Evolutionary conservation across 2,329 filamentous ascomycete genomes (phyloP).

Genomic region (Aspergillus brunneoviolaceus): DNA sequence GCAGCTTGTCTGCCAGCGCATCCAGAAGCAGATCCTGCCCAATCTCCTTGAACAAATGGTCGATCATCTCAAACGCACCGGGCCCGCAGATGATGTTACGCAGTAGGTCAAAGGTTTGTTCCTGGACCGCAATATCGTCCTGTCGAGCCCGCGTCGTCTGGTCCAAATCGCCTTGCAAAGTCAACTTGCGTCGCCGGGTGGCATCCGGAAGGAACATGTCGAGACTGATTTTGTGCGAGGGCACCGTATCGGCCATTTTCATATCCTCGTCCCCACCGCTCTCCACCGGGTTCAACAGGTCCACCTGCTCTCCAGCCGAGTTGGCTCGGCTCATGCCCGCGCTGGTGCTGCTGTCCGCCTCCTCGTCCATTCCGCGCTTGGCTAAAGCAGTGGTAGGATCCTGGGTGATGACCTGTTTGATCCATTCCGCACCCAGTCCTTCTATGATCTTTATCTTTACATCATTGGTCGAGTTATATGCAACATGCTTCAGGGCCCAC

Average conservation of each 20-base stretch:
- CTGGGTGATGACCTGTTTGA: conserved; percentile 72
- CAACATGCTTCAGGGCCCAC: conserved; percentile 91
- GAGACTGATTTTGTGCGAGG: conserved; percentile 42
- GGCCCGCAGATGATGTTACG: conserved; percentile 78
- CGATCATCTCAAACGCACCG: conserved; percentile 70
- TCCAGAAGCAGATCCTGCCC: conserved; percentile 77
- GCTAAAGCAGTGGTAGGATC: conserved; percentile 41
- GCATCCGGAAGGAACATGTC: conserved; percentile 41
- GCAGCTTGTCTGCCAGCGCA: conserved; percentile 75
- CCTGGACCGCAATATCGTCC: conserved; percentile 82
- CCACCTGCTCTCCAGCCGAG: conserved; percentile 60
- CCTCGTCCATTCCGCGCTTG: conserved; percentile 33
- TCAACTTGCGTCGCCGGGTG: conserved; percentile 40
- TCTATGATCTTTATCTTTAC: conserved; percentile 76
- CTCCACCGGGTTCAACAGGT: conserved; percentile 56
- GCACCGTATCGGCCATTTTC: conserved; percentile 38
- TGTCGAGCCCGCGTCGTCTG: conserved; percentile 66
- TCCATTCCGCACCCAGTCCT: conserved; percentile 74
- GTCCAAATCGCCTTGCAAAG: conserved; percentile 66
- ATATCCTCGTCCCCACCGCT: conserved; percentile 33
- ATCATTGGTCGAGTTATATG: conserved; percentile 68
- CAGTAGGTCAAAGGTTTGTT: conserved; percentile 85
- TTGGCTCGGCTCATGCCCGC: conserved; percentile 58
- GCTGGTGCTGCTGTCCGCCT: conserved; percentile 32
- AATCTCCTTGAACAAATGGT: conserved; percentile 73